Evolutionary conservation across 331 rosid species (phyloP), one percentile per base, ranked within the genome.

Genomic region (Ulmus americana): DNA sequence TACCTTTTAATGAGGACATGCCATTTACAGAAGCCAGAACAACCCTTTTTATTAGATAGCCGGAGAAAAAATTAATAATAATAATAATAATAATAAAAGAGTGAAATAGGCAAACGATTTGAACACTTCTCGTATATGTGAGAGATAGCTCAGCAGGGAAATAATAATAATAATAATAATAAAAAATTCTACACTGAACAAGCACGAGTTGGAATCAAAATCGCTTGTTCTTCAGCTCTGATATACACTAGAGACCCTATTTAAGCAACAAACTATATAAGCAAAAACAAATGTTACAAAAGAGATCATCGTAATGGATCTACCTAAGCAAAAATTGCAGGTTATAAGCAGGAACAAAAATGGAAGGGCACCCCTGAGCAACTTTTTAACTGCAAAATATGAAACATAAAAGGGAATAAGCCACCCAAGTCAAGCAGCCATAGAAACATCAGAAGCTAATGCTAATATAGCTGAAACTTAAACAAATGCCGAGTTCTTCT

Each of bases 261-360:
- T n/a, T 39, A 1, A 13, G 51, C 18, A 59, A 50, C 43, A 47
- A 28, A 50, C 44, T 71, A 63, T 71, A 63, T 70, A 67, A 44
- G 51, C 8, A 48, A 63, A 47, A 39, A 40, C 8, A 40, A 12
- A 55, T 28, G 35, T 28, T 28, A 69, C 65, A 20, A 45, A 61
- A 55, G 54, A 20, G 10, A 46, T 4, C 6, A 14, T 8, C 46
- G 40, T 35, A 56, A 40, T 35, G 61, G 52, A 54, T 39, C 53
- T 65, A 11, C 10, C 14, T 13, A 11, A 52, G 48, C 57, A 20
- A 67, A 41, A 55, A 13, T 56, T 50, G 43, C 39, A 56, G 43
- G 42, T 22, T 50, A 46, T 60, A 53, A 46, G 7, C 69, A 68
- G 10, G 55, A 70, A 38, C 74, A 76, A 61, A 66, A 71, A 20